These are phyloP conservation scores for Pulveroboletus sp. DNA, from an alignment of 768 basidiomycete genomes.

Conservation along the genomic window DNA sequence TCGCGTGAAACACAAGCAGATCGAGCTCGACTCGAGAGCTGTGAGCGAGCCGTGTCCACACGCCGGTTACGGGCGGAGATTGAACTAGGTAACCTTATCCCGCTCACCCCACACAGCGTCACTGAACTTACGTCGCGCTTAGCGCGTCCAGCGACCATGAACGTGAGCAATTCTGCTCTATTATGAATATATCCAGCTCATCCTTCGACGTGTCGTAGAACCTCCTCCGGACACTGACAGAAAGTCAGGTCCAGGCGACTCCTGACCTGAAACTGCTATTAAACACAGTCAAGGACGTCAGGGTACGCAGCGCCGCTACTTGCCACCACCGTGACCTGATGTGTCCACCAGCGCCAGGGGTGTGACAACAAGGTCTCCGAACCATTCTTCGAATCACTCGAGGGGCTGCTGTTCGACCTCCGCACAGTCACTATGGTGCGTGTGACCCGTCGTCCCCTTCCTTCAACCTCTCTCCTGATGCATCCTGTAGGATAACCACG, in stretches of 20 bases:
- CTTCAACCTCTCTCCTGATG: constrained; percentile 27
- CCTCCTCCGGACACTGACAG: constrained; percentile 82
- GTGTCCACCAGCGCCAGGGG: constrained; percentile 35
- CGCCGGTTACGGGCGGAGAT: constrained; percentile 24
- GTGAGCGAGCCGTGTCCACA: no score
- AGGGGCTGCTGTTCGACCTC: constrained; percentile 82
- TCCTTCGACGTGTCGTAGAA: constrained; percentile 46
- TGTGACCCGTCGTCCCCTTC: constrained; percentile 12
- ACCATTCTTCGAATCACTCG: constrained; percentile 90
- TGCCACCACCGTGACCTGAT: constrained; percentile 18
- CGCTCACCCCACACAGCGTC: constrained; percentile 31
- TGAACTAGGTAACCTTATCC: constrained; percentile 27
- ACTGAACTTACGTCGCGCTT: constrained; percentile 23
- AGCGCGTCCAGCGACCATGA: constrained; percentile 27
- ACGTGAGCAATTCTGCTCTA: constrained; percentile 8
- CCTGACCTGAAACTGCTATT: constrained; percentile 78
- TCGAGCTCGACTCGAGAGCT: no score
- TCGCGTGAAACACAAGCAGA: no score
- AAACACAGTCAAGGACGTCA: constrained; percentile 79
- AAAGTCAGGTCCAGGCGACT: constrained; percentile 61
- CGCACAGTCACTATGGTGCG: constrained; percentile 67
- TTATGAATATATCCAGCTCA: background rate
- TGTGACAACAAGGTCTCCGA: constrained; percentile 73
- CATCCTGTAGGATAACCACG: constrained; percentile 66
- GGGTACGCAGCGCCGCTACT: constrained; percentile 44